These are phyloP conservation scores for Sphagnum magellanicum DNA, from an alignment of 228 moss, liverwort and hornwort species.

Conservation along the genomic window DNA sequence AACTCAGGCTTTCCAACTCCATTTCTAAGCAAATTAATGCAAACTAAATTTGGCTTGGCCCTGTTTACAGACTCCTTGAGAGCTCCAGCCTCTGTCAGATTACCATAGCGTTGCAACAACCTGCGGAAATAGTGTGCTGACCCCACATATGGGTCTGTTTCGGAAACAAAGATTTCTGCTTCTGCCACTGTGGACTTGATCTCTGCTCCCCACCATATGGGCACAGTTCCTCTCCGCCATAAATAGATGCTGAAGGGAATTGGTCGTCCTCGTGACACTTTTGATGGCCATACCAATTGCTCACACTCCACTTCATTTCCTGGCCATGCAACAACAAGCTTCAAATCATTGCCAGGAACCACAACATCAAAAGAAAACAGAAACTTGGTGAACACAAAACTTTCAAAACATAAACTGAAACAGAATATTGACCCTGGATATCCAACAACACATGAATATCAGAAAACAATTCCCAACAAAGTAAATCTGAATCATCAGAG, in stretches of 20 bases:
- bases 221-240: slow-evolving; percentile 99
- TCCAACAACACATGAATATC: too few relatives aligned
- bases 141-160: slow-evolving; percentile 74
- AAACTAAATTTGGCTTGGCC: slow-evolving; percentile 55
- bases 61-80: neutral
- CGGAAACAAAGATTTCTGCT: slow-evolving; percentile 90
- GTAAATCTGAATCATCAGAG: neutral
- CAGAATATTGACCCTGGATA: too few relatives aligned
- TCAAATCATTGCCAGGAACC: too few relatives aligned
- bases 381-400: too few relatives aligned
- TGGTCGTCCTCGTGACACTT: slow-evolving; percentile 49
- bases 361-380: too few relatives aligned
- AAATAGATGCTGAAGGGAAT: slow-evolving; percentile 80
- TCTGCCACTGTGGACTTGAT: slow-evolving; percentile 91
- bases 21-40: slow-evolving; percentile 79
- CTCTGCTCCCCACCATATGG: slow-evolving; percentile 99
- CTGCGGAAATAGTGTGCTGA: slow-evolving; percentile 70
- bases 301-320: slow-evolving; percentile 99
- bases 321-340: slow-evolving; percentile 6
- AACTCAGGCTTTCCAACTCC: slow-evolving; percentile 78
- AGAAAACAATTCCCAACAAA: too few relatives aligned
- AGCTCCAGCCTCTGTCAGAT: neutral
- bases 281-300: slow-evolving; percentile 96
- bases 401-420: too few relatives aligned
- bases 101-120: slow-evolving; percentile 58